Evolutionary conservation across 306 rosid genomes (phyloP).

Genomic region (Sophora flavescens): DNA sequence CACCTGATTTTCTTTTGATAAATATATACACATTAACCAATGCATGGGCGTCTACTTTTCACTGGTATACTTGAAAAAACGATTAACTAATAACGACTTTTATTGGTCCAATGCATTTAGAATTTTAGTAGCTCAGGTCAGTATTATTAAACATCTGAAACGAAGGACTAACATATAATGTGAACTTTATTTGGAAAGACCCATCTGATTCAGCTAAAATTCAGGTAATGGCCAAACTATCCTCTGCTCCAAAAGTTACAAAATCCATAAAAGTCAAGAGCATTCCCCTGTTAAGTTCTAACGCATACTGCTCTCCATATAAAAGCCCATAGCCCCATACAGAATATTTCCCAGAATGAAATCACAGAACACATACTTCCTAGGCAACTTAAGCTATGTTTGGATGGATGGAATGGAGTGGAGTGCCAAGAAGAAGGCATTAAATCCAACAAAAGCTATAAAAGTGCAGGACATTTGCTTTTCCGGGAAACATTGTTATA

Average conservation of each 20-base stretch:
- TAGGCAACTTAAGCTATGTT: not conserved
- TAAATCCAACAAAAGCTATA: not conserved
- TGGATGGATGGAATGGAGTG: no score
- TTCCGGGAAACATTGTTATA: slow-evolving; percentile 8
- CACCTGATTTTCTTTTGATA: slow-evolving; percentile 6
- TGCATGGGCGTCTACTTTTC: not conserved
- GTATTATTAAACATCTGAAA: slow-evolving; percentile 17
- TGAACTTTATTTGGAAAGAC: not conserved
- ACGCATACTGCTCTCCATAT: not conserved
- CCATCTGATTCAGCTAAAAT: not conserved
- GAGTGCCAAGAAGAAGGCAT: no score
- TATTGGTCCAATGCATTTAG: slow-evolving; percentile 16
- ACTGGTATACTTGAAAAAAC: slow-evolving; percentile 10
- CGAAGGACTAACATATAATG: slow-evolving; percentile 7
- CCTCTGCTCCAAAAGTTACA: slow-evolving; percentile 29
- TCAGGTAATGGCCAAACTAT: not conserved
- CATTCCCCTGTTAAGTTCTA: not conserved
- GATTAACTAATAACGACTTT: slow-evolving; percentile 10
- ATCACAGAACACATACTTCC: slow-evolving; percentile 20
- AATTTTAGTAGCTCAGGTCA: not conserved
- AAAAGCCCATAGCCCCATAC: not conserved
- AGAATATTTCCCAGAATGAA: slow-evolving; percentile 2
- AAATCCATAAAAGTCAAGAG: slow-evolving; percentile 12
- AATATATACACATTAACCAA: slow-evolving; percentile 7
- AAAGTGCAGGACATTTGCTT: slow-evolving; percentile 1